Evolutionary conservation across 768 basidiomycete species (phyloP).

Genomic region (Suillus alpinus): DNA sequence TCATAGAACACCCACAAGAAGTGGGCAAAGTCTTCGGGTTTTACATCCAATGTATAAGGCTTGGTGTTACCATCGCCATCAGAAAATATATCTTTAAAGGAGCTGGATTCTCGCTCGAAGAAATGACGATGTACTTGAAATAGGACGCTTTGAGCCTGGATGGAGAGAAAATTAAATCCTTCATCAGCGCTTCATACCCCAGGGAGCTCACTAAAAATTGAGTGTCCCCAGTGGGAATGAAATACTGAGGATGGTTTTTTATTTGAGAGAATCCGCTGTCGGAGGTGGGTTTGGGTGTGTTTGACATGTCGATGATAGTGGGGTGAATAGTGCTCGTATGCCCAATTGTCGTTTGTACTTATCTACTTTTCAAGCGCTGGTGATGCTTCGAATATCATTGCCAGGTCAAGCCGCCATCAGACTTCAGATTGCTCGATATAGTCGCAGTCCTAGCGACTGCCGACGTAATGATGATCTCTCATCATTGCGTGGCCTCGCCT

Average conservation of each 20-base stretch:
- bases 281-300: background rate
- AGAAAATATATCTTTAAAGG: slow-evolving; percentile 29
- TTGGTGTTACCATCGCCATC: background rate
- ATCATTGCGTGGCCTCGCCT: background rate
- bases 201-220: slow-evolving; percentile 47
- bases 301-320: background rate
- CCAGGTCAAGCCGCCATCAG: background rate
- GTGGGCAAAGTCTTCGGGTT: slow-evolving; percentile 37
- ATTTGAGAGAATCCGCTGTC: slow-evolving; percentile 16
- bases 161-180: background rate
- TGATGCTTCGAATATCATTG: background rate
- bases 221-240: slow-evolving; percentile 52
- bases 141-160: slow-evolving; percentile 32
- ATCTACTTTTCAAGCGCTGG: background rate
- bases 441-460: background rate
- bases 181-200: background rate
- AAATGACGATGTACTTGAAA: slow-evolving; percentile 37
- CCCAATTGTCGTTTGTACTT: background rate
- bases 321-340: background rate
- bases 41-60: slow-evolving; percentile 26
- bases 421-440: background rate
- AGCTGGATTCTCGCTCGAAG: slow-evolving; percentile 33
- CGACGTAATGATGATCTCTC: background rate
- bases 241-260: slow-evolving; percentile 38
- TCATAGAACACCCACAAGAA: slow-evolving; percentile 60